Evolutionary conservation across 805 yeast genomes (phyloP), one percentile per base, ranked within the genome.

Genomic region (Ogataea neopini): DNA sequence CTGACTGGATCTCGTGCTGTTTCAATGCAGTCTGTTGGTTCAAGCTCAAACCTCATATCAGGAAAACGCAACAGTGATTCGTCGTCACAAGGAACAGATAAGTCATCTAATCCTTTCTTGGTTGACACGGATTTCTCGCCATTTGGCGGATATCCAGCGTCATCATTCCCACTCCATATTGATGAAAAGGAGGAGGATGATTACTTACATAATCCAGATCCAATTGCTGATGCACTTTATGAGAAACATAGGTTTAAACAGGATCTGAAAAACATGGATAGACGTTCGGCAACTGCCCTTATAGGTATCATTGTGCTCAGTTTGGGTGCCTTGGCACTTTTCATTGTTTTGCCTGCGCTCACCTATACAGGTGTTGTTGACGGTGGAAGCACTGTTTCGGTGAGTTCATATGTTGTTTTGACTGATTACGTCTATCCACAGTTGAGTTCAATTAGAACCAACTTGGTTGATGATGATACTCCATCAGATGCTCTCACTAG

Each of bases 131-230:
- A 86, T 60, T 83, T 83, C 55, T 81, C 87, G 40, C 99, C 98
- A 2, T 92, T 92, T 70, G 99, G 98, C 43, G 98, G 98, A 13
- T 92, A 88, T 67, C 98, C 99, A 0, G 95, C 96, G 7, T 76
- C 90, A 14, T 83, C 89, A 4, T 92, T 92, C 71, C 99, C 99
- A 1, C 72, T 92, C 48, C 84, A 80, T 57, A 82, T 94, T 53
- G 97, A 92, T 50, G 98, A 92, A 58, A 88, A 88, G 68, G 99
- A 92, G 68, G 85, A 87, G 8, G 99, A 92, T 70, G 99, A 92
- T 67, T 91, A 88, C 62, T 66, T 94, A 55, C 98, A 92, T 68
- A 94, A 92, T 68, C 98, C 98, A 1, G 97, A 92, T 66, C 97
- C 97, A 8, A 84, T 90, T 30, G 87, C 83, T 38, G 99, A 94